A percentile compares a stretch with the other conserved stretches of the same genome.
Conservation (phyloP, 495 filamentous ascomycete species). For the Cercophora sp. region DNA sequence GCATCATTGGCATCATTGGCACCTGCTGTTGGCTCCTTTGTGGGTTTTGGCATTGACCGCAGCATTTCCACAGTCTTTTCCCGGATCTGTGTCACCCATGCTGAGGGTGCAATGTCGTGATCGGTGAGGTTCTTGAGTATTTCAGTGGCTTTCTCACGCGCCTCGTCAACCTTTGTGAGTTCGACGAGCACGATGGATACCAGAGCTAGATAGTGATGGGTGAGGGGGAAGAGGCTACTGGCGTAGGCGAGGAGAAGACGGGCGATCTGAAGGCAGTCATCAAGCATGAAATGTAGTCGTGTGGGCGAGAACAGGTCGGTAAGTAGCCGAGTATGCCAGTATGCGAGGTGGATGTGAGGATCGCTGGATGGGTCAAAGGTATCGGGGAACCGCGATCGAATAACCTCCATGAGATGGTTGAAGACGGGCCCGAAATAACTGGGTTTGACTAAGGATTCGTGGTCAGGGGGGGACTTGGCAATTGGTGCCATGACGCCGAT, state of each 20-base stretch:
- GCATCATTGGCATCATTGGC: background rate
- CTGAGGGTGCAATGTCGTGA: conserved; percentile 29
- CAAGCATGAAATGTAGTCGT: no score
- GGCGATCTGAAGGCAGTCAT: no score
- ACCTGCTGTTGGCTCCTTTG: no score
- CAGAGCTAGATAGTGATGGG: conserved; percentile 69
- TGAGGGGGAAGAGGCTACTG: conserved; percentile 64
- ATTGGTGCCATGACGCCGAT: conserved; percentile 13
- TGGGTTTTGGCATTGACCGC: conserved; percentile 22
- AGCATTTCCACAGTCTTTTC: conserved; percentile 42
- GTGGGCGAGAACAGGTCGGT: conserved; percentile 53
- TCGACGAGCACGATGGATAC: conserved; percentile 64
- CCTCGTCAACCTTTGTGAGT: conserved; percentile 42
- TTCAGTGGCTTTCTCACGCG: conserved; percentile 30
- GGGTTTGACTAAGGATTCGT: no score
- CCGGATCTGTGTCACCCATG: conserved; percentile 46
- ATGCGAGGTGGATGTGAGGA: conserved; percentile 61
- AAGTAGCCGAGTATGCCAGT: conserved; percentile 70
- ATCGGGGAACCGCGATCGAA: conserved; percentile 42
- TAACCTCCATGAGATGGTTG: no score
- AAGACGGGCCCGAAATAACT: no score
- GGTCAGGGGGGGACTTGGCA: no score
- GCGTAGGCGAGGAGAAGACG: no score
- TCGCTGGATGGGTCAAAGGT: conserved; percentile 29
- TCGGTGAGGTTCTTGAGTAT: conserved; percentile 34